Conservation (phyloP, 2,329 filamentous ascomycete genomes). For the Rutstroemia sp. region DNA sequence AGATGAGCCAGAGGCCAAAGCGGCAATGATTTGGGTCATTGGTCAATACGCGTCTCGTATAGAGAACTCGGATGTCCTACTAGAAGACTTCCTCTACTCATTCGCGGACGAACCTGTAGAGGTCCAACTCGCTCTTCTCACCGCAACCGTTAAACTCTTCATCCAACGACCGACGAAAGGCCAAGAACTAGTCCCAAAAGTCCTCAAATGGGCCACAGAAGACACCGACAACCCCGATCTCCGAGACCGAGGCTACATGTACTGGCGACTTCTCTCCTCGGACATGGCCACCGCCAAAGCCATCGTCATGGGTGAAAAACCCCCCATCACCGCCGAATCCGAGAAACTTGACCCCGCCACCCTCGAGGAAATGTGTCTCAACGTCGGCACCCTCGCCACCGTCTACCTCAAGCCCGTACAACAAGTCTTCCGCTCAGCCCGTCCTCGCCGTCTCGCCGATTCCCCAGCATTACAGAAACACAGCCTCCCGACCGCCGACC, state of each 20-base stretch:
- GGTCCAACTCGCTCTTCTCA: constrained; percentile 88
- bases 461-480: constrained; percentile 80
- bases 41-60: constrained; percentile 96
- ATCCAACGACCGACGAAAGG: constrained; percentile 94
- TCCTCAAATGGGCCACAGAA: constrained; percentile 97
- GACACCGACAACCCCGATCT: constrained; percentile 99
- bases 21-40: constrained; percentile 99
- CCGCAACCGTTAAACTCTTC: constrained; percentile 95
- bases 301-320: constrained; percentile 96
- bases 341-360: constrained; percentile 88
- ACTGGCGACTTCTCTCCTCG: constrained; percentile 92
- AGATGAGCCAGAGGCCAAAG: constrained; percentile 95
- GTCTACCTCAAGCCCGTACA: constrained; percentile 98
- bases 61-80: constrained; percentile 86
- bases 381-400: constrained; percentile 90
- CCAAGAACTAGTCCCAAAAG: constrained; percentile 85
- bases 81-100: constrained; percentile 91
- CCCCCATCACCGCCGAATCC: constrained; percentile 89
- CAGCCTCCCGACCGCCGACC: constrained; percentile 45
- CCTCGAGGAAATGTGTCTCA: constrained; percentile 93
- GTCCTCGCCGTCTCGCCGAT: constrained; percentile 70
- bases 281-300: constrained; percentile 80
- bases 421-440: constrained; percentile 86
- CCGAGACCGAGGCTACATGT: constrained; percentile 96
- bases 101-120: constrained; percentile 94